Evolutionary conservation across 1,284 basidiomycete genomes (phyloP).

Genomic region (Cutaneotrichosporon arboriforme): DNA sequence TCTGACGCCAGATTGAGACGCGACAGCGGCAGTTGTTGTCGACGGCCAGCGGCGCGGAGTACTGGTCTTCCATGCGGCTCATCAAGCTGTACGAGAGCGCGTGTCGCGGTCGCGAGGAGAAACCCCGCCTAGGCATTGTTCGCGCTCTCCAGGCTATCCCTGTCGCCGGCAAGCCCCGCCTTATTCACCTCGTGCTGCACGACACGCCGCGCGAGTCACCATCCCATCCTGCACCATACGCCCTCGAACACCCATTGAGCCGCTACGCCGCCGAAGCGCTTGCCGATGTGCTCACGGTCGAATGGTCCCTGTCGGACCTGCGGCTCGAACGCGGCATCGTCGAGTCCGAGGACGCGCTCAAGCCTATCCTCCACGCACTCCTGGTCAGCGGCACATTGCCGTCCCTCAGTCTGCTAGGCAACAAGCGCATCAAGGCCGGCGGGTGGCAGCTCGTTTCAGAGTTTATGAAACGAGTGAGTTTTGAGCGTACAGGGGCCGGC

Average conservation of each 20-base stretch:
- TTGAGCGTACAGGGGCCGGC: background rate
- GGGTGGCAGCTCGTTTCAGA: slow-evolving; percentile 78
- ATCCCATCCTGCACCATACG: slow-evolving; percentile 16
- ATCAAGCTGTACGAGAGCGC: slow-evolving; percentile 45
- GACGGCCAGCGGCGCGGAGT: slow-evolving; percentile 39
- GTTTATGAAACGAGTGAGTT: slow-evolving; percentile 66
- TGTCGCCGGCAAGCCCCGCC: slow-evolving; percentile 27
- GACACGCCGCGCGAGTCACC: slow-evolving; percentile 5
- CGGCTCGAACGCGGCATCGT: slow-evolving; percentile 69
- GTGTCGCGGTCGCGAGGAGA: slow-evolving; percentile 49
- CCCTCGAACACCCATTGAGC: slow-evolving; percentile 56
- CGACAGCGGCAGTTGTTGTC: slow-evolving; percentile 60
- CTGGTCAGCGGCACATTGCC: slow-evolving; percentile 77
- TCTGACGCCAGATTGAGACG: slow-evolving; percentile 42
- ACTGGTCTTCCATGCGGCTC: slow-evolving; percentile 44
- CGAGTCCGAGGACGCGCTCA: slow-evolving; percentile 73
- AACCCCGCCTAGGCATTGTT: slow-evolving; percentile 63
- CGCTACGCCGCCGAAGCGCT: slow-evolving; percentile 66
- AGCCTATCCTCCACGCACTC: slow-evolving; percentile 83
- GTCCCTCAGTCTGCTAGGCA: slow-evolving; percentile 79
- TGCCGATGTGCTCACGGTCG: slow-evolving; percentile 79
- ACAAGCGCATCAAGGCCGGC: slow-evolving; percentile 67
- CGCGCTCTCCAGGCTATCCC: slow-evolving; percentile 57
- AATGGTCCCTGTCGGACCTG: slow-evolving; percentile 79
- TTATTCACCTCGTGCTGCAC: slow-evolving; percentile 34